Evolutionary conservation across 169 alveolate species (phyloP).

Genomic region (Plasmodium gonderi): DNA sequence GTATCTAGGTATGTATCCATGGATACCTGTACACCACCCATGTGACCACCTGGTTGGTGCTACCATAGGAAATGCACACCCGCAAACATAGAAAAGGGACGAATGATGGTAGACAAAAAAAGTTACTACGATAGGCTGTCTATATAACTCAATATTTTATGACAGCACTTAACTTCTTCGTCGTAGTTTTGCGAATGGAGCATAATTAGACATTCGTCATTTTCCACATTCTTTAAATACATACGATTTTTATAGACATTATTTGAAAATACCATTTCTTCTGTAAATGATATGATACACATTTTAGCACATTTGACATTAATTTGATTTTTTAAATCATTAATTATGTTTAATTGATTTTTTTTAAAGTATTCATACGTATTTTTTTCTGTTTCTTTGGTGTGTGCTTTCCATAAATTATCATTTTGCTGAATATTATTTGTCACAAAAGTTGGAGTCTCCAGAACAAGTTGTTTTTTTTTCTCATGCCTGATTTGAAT

Average conservation of each 20-base stretch:
- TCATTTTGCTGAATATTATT: not conserved
- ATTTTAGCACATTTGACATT: conserved; percentile 19
- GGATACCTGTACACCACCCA: no score
- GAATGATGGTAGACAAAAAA: not conserved
- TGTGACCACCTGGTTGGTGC: no score
- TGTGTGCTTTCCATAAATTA: not conserved
- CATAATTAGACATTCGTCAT: conserved; percentile 11
- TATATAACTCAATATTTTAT: conserved; percentile 24
- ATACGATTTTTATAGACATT: conserved; percentile 21
- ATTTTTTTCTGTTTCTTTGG: conserved; percentile 4
- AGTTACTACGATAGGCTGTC: not conserved
- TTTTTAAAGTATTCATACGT: conserved; percentile 35
- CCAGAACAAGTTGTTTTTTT: not conserved
- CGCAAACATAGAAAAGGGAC: no score
- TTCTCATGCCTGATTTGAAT: not conserved
- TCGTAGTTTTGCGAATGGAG: conserved; percentile 24
- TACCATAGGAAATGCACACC: not conserved
- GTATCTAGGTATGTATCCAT: no score
- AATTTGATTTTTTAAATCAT: conserved; percentile 40
- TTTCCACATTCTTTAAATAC: conserved; percentile 28
- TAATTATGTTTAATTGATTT: conserved; percentile 5
- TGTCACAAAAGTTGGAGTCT: not conserved
- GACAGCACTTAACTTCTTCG: conserved; percentile 33
- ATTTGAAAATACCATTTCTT: conserved; percentile 48
- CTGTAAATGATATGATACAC: conserved; percentile 18